phyloP scores from a whole-genome alignment of 2,329 filamentous ascomycete genomes.

The Nemania bipapillata region DNA sequence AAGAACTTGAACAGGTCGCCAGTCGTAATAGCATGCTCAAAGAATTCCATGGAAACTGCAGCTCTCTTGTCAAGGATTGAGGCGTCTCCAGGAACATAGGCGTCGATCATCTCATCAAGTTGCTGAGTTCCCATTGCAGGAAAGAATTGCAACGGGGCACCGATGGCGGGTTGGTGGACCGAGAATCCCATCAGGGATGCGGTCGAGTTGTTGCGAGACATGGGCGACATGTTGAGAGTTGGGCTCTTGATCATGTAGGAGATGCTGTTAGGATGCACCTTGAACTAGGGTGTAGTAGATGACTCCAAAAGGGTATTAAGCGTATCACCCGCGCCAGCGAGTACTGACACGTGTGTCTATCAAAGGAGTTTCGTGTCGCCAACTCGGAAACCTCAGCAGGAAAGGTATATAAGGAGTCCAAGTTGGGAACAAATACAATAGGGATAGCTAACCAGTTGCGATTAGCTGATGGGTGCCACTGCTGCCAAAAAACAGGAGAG shows the following conservation, averaged over 20 bases:
- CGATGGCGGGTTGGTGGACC: conserved; percentile 68
- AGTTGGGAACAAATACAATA: neutral
- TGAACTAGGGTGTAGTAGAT: conserved; percentile 23
- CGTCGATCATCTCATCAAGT: conserved; percentile 68
- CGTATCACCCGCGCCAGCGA: conserved; percentile 36
- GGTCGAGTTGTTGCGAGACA: conserved; percentile 53
- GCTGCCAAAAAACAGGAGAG: conserved; percentile 2
- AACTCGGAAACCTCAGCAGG: conserved; percentile 31
- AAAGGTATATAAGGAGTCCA: conserved; percentile 1
- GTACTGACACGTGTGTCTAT: conserved; percentile 32
- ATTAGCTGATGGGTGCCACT: conserved; percentile 14
- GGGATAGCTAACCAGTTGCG: neutral
- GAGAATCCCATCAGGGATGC: conserved; percentile 63
- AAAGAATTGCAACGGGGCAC: conserved; percentile 71
- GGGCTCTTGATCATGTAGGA: conserved; percentile 25
- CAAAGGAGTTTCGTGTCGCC: conserved; percentile 28
- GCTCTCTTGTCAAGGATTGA: conserved; percentile 69
- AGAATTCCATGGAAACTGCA: conserved; percentile 68
- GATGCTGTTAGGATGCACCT: conserved; percentile 39
- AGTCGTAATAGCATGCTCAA: conserved; percentile 63
- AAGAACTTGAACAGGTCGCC: conserved; percentile 72
- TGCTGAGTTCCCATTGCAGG: conserved; percentile 72
- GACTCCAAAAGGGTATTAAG: conserved; percentile 16
- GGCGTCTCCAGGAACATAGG: conserved; percentile 65
- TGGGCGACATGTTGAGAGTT: conserved; percentile 50